Evolutionary conservation across 2,329 filamentous ascomycete species (phyloP).

Genomic region (Ilyonectria destructans): DNA sequence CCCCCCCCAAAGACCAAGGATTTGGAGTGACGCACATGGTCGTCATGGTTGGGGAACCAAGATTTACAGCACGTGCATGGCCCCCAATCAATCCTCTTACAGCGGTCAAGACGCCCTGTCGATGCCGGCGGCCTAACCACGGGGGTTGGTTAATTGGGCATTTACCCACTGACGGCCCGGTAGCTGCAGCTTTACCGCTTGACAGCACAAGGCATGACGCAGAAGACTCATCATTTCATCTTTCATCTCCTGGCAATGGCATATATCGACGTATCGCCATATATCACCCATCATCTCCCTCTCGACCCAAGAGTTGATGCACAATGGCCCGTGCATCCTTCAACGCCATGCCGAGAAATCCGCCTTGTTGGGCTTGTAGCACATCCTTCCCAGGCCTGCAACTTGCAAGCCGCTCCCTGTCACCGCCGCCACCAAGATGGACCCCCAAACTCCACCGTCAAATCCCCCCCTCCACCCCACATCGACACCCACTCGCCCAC

Average conservation of each 20-base stretch:
- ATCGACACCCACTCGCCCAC: neutral
- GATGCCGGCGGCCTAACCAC: slow-evolving; percentile 14
- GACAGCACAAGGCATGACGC: neutral
- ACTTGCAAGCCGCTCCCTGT: neutral
- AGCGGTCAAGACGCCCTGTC: slow-evolving; percentile 10
- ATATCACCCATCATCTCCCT: neutral
- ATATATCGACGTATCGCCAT: too few species aligned
- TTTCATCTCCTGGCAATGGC: neutral
- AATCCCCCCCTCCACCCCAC: slow-evolving; percentile 8
- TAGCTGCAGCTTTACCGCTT: neutral
- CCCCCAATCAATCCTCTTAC: neutral
- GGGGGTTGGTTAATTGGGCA: slow-evolving; percentile 21
- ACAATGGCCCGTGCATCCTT: slow-evolving; percentile 17
- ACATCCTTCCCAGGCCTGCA: neutral
- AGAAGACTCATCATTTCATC: neutral
- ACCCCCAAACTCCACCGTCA: neutral
- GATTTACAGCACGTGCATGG: slow-evolving; percentile 41
- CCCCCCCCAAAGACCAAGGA: neutral
- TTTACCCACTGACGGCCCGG: neutral
- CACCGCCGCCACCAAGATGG: slow-evolving; percentile 9
- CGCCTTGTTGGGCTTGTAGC: neutral
- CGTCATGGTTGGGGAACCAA: slow-evolving; percentile 48
- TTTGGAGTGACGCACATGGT: slow-evolving; percentile 52
- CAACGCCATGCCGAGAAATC: neutral
- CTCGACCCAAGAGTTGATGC: neutral